phyloP scores from a whole-genome alignment of 495 filamentous ascomycete genomes.

The Podospora pseudocomata region DNA sequence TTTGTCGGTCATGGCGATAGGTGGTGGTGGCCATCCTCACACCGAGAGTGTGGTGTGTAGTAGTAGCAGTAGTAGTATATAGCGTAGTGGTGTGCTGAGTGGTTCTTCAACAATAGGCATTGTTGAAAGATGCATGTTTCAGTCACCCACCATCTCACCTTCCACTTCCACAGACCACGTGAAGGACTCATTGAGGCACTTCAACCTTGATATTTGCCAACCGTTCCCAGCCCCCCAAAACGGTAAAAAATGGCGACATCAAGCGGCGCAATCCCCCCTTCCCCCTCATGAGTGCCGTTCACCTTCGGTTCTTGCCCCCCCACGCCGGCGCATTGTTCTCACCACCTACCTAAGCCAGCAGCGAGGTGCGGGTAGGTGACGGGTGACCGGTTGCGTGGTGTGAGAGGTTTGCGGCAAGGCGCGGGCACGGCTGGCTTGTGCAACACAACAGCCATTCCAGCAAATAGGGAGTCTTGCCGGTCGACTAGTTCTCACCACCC shows the following conservation, averaged over 20 bases:
- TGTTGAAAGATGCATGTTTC: slow-evolving; percentile 3
- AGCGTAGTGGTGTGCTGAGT: not conserved
- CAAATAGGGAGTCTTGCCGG: slow-evolving; percentile 1
- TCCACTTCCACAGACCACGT: not conserved
- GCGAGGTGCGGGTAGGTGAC: not conserved
- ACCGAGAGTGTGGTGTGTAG: not conserved
- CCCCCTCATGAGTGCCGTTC: not conserved
- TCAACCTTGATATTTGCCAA: too few relatives aligned
- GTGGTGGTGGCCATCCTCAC: not conserved
- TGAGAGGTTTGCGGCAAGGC: not conserved
- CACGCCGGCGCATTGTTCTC: not conserved
- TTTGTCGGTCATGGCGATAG: not conserved
- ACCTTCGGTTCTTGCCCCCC: not conserved
- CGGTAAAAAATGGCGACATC: not conserved
- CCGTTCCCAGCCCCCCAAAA: not conserved
- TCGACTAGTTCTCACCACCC: slow-evolving; percentile 4
- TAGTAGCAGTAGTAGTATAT: not conserved
- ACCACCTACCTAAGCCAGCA: not conserved
- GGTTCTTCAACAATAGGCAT: not conserved
- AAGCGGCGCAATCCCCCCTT: not conserved
- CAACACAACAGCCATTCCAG: not conserved
- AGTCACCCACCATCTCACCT: not conserved
- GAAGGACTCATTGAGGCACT: not conserved
- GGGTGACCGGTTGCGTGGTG: slow-evolving; percentile 1
- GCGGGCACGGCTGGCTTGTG: not conserved